Evolutionary conservation across 345 rosid species (phyloP), one percentile per base, ranked within the genome.

Genomic region (Salix koriyanagi): DNA sequence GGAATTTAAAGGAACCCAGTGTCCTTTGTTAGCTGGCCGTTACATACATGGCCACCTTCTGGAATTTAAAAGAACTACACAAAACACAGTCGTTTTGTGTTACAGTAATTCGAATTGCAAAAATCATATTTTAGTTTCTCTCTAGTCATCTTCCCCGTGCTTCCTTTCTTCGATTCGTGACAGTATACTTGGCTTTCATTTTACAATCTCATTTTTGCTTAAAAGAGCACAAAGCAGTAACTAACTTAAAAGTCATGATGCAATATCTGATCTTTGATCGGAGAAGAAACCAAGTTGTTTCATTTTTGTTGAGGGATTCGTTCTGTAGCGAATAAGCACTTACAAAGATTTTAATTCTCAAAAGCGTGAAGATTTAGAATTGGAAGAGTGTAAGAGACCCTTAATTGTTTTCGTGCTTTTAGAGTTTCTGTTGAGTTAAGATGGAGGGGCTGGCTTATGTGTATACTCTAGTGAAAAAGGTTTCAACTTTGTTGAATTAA

Each of bases 221-320:
- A 2, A 23, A 41, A n/a, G 26, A 56, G 62, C 5, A 25, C 44
- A 68, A 23, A 68, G 13, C 54, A 25, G 14, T 10, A 19, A 1
- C 32, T 26, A 56, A 16, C 69, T 66, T 36, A 9, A 21, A 66
- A 30, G 68, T 25, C 84, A 81, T 18, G 77, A 52, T 81, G 76
- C 76, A 21, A 85, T 74, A 71, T 75, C 80, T 41, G 77, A 77
- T n/a, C 4, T 25, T n/a, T 58, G 28, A 58, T n/a, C 10, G 64
- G 28, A n/a, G 64, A 58, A 58, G 28, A 58, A n/a, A 58, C 64
- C 64, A 25, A 9, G 6, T 58, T 58, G 14, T n/a, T 58, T 56
- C 10, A 9, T 21, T n/a, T 23, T 10, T n/a, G 26, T 9, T 11
- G 13, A 25, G 26, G n/a, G 14, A 41, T 56, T 56, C 8, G 61